Conservation (phyloP, 225 moss, liverwort and hornwort genomes). For the Antitrichia curtipendula region DNA sequence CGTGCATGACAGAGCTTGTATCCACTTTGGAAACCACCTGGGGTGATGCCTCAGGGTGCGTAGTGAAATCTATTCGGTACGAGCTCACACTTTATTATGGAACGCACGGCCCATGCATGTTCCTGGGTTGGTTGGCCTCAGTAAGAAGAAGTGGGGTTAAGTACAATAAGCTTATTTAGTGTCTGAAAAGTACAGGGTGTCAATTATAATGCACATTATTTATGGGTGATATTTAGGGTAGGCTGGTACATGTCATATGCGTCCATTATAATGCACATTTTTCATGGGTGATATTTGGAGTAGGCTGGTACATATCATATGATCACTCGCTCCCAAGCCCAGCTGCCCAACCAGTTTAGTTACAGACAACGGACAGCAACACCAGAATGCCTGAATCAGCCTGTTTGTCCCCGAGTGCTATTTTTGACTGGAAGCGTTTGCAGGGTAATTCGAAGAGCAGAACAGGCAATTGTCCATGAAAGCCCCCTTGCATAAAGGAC, state of each 20-base stretch:
- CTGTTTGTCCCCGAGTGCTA: not conserved
- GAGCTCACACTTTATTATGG: not conserved
- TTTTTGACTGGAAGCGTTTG: not conserved
- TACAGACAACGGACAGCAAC: not conserved
- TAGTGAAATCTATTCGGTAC: not conserved
- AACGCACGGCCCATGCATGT: not conserved
- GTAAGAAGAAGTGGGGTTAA: not conserved
- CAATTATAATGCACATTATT: not conserved
- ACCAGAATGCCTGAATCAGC: not conserved
- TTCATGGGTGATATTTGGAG: too few relatives aligned
- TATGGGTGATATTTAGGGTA: not conserved
- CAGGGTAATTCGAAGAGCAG: not conserved
- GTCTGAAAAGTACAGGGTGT: accelerated
- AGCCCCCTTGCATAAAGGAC: not conserved
- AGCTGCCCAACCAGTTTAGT: not conserved
- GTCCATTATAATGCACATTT: not conserved
- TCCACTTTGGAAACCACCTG: not conserved
- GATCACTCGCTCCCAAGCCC: not conserved
- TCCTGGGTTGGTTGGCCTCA: accelerated
- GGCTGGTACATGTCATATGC: not conserved
- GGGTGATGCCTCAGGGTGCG: too few relatives aligned
- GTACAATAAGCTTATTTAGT: not conserved
- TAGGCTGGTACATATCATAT: not conserved
- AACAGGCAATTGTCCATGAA: not conserved
- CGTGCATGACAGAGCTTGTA: too few relatives aligned